Evolutionary conservation across 2,329 filamentous ascomycete species (phyloP).

Genomic region (Onygena corvina): DNA sequence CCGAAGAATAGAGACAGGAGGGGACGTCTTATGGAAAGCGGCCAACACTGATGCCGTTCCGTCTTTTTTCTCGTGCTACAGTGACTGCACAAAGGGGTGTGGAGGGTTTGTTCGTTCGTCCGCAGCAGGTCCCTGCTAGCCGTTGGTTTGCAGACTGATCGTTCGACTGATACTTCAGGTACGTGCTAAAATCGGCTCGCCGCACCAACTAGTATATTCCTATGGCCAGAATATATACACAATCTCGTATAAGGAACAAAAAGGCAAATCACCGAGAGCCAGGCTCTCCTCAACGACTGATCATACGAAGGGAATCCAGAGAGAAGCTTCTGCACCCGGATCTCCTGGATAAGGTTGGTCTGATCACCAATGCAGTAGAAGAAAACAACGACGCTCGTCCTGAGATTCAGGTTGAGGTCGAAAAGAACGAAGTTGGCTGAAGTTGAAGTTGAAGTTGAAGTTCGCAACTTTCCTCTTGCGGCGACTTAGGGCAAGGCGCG

Average conservation of each 20-base stretch:
- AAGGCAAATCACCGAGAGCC: neutral
- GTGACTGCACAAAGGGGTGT: neutral
- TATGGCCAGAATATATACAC: neutral
- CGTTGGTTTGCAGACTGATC: neutral
- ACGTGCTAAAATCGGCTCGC: too few species aligned
- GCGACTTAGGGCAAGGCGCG: neutral
- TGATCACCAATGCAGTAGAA: too few species aligned
- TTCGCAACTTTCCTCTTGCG: neutral
- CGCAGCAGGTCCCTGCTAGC: neutral
- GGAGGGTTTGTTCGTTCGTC: neutral
- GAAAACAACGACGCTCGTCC: too few species aligned
- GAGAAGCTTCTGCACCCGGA: too few species aligned
- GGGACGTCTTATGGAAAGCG: neutral
- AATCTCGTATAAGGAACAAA: neutral
- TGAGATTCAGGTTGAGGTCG: neutral
- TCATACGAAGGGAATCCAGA: too few species aligned
- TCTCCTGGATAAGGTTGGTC: too few species aligned
- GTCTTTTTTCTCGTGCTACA: neutral
- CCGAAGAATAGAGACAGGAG: too few species aligned
- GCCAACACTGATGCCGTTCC: neutral
- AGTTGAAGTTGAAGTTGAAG: neutral
- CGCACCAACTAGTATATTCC: neutral
- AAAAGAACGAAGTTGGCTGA: neutral
- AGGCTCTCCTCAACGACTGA: too few species aligned
- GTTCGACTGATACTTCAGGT: too few species aligned